phyloP scores from a whole-genome alignment of 2,329 filamentous ascomycete species.

The Fusarium falciforme region DNA sequence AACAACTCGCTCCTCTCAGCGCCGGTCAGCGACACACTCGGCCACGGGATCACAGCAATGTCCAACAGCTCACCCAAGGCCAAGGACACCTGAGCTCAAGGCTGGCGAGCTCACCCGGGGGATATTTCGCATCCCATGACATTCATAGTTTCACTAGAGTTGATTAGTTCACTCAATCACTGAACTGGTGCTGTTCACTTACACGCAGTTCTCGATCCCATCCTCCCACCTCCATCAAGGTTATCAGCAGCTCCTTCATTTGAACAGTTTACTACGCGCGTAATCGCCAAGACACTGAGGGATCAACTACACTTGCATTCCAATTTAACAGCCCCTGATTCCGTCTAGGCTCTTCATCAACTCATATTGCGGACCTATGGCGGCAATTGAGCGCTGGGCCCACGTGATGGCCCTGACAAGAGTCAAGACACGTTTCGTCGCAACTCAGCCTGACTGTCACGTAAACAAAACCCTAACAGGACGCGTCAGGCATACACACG shows the following conservation, averaged over 20 bases:
- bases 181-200: constrained; percentile 10
- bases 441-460: constrained; percentile 11
- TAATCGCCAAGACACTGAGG: background rate
- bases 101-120: background rate
- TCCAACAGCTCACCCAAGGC: constrained; percentile 23
- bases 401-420: constrained; percentile 39
- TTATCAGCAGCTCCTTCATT: background rate
- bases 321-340: background rate
- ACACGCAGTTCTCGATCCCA: constrained; percentile 6
- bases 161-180: background rate
- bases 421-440: constrained; percentile 36
- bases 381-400: constrained; percentile 19
- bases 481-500: constrained; percentile 27
- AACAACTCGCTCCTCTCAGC: constrained; percentile 33
- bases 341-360: background rate
- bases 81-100: background rate
- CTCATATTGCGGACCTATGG: background rate
- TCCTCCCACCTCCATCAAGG: background rate
- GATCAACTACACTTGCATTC: background rate
- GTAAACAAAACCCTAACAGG: constrained; percentile 43
- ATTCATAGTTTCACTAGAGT: background rate
- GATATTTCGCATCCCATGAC: background rate
- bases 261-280: background rate
- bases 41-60: constrained; percentile 31
- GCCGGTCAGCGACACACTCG: constrained; percentile 37